Evolutionary conservation across 2,329 filamentous ascomycete species (phyloP).

Genomic region (Tolypocladium tundrense): DNA sequence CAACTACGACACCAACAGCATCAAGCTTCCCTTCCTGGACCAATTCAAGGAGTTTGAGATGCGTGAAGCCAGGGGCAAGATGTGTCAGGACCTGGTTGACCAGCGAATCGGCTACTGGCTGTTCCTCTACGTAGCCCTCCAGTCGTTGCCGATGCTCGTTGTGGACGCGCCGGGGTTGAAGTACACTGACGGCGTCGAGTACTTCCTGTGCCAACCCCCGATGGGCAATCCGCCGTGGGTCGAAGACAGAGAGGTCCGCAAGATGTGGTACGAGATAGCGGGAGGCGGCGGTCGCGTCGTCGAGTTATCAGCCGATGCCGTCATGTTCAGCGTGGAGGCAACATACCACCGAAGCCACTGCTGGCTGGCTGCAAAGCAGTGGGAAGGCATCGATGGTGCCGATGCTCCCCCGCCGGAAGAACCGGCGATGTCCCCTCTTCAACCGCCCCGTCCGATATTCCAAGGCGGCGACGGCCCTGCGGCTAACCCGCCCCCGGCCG

Average conservation of each 20-base stretch:
- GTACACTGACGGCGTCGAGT: slow-evolving; percentile 63
- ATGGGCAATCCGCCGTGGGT: slow-evolving; percentile 66
- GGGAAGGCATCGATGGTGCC: slow-evolving; percentile 29
- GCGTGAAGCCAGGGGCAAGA: slow-evolving; percentile 54
- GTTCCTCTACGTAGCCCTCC: slow-evolving; percentile 68
- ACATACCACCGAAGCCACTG: slow-evolving; percentile 49
- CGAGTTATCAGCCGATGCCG: slow-evolving; percentile 48
- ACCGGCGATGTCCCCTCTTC: slow-evolving; percentile 25
- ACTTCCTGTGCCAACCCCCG: slow-evolving; percentile 70
- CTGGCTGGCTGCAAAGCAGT: slow-evolving; percentile 42
- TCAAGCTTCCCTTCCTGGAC: slow-evolving; percentile 52
- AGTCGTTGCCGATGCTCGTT: slow-evolving; percentile 67
- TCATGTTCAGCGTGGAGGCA: slow-evolving; percentile 51
- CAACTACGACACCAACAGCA: slow-evolving; percentile 59
- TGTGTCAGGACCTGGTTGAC: slow-evolving; percentile 57
- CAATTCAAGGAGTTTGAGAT: slow-evolving; percentile 63
- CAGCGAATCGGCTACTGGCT: slow-evolving; percentile 70
- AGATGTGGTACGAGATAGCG: slow-evolving; percentile 66
- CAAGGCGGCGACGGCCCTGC: slow-evolving; percentile 16
- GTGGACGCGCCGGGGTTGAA: slow-evolving; percentile 63
- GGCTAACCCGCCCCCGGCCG: slow-evolving; percentile 9
- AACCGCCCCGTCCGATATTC: slow-evolving; percentile 27
- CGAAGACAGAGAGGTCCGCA: slow-evolving; percentile 51
- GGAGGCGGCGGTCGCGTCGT: slow-evolving; percentile 45
- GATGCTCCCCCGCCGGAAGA: slow-evolving; percentile 17